A percentile compares a stretch with the other conserved stretches of the same genome.
Conservation (phyloP, 1,284 basidiomycete genomes). For the Acaromyces ingoldii region DNA sequence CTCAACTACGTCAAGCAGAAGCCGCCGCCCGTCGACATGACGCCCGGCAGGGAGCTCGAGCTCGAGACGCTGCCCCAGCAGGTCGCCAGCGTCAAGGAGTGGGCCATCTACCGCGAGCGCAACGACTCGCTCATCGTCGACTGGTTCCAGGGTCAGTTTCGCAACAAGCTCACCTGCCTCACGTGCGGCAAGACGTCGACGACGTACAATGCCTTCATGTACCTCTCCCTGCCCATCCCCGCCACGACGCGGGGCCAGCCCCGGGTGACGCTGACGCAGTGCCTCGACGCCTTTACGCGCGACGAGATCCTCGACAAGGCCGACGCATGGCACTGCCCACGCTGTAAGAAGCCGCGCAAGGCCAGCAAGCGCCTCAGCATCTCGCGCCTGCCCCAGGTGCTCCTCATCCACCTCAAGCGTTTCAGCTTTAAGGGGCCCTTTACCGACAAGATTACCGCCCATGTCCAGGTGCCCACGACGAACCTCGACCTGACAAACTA, state of each 20-base stretch:
- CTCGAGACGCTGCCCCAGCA: conserved; percentile 72
- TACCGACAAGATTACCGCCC: conserved; percentile 68
- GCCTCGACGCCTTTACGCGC: conserved; percentile 84
- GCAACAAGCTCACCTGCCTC: conserved; percentile 47
- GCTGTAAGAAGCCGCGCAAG: conserved; percentile 77
- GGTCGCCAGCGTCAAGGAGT: conserved; percentile 62
- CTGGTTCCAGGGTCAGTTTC: conserved; percentile 41
- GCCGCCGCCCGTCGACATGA: conserved; percentile 37
- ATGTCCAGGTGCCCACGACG: conserved; percentile 65
- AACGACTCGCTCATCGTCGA: conserved; percentile 34
- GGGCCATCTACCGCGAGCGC: conserved; percentile 39
- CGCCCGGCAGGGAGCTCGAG: conserved; percentile 37
- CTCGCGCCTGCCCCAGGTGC: conserved; percentile 77
- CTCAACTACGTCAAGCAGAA: conserved; percentile 21
- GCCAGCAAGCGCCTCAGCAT: conserved; percentile 81
- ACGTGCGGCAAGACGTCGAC: conserved; percentile 70
- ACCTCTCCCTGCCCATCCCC: conserved; percentile 47
- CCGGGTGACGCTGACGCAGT: conserved; percentile 71
- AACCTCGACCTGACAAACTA: conserved; percentile 82
- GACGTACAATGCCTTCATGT: conserved; percentile 70
- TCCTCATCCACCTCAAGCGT: conserved; percentile 92
- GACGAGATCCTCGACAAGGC: conserved; percentile 87
- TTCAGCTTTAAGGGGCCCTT: conserved; percentile 89
- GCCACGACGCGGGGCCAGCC: conserved; percentile 55
- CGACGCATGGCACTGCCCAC: conserved; percentile 85